Percentiles rank a stretch among this genome's conserved stretches.
These are phyloP conservation scores for Pistacia vera DNA, from an alignment of 345 rosid species.

Conservation along the genomic window DNA sequence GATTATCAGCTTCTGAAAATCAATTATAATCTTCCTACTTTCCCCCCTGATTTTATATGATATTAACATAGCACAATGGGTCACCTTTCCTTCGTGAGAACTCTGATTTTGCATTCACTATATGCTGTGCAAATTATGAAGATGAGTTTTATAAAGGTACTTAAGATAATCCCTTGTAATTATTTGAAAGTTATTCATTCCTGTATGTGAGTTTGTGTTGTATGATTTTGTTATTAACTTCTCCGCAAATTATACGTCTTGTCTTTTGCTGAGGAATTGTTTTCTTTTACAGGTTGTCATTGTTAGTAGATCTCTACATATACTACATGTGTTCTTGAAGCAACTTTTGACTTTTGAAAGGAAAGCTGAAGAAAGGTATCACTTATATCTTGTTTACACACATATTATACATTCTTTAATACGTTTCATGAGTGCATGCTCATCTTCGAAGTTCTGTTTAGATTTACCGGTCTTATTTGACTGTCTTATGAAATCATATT, in stretches of 20 bases:
- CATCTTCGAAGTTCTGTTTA: not conserved
- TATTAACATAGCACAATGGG: too few relatives aligned
- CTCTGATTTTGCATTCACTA: not conserved
- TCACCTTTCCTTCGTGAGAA: too few relatives aligned
- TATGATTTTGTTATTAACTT: not conserved
- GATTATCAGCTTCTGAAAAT: too few relatives aligned
- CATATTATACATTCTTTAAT: not conserved
- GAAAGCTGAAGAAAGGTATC: conserved; percentile 59
- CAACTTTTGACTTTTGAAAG: conserved; percentile 51
- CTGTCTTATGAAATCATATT: not conserved
- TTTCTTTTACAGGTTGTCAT: conserved; percentile 54
- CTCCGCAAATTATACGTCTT: conserved; percentile 11
- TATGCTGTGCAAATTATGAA: not conserved
- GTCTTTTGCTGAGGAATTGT: conserved; percentile 8
- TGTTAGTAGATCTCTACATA: conserved; percentile 56
- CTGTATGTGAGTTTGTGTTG: not conserved
- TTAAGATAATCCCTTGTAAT: too few relatives aligned
- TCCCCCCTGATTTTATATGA: too few relatives aligned
- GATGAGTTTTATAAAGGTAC: too few relatives aligned
- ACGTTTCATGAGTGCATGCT: not conserved
- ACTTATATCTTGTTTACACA: conserved; percentile 1
- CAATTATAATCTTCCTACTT: too few relatives aligned
- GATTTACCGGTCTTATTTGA: not conserved
- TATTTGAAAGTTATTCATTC: not conserved
- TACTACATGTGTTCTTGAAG: conserved; percentile 63